phyloP scores from a whole-genome alignment of 1,284 basidiomycete species.

The Butyriboletus appendiculatus region DNA sequence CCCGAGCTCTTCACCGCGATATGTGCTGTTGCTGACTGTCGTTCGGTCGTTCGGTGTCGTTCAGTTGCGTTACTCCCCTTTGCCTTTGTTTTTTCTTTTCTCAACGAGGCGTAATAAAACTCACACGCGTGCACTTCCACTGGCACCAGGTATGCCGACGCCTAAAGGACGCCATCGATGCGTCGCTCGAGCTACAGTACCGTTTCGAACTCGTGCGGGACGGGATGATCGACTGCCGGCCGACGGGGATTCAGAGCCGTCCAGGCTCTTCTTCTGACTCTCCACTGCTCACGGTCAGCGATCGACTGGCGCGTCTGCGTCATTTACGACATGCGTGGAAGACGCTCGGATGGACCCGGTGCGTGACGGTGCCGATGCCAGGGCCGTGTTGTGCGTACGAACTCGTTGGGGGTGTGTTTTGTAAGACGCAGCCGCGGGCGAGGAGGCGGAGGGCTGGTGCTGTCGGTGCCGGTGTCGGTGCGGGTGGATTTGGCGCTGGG shows the following conservation, averaged over 20 bases:
- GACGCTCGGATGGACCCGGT: conserved; percentile 38
- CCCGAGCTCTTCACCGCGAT: conserved; percentile 19
- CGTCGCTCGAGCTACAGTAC: conserved; percentile 47
- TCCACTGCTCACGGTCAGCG: conserved; percentile 24
- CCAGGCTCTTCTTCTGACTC: background rate
- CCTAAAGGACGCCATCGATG: conserved; percentile 37
- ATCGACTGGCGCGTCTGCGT: conserved; percentile 42
- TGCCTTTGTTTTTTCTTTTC: too few species aligned
- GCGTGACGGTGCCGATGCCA: conserved; percentile 34
- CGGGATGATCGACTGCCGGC: conserved; percentile 39
- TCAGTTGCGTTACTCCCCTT: conserved; percentile 34
- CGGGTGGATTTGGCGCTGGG: background rate
- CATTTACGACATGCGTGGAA: conserved; percentile 45
- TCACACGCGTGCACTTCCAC: background rate
- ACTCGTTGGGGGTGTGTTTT: conserved; percentile 56
- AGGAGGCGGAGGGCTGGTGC: background rate
- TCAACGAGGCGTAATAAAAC: background rate
- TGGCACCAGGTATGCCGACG: conserved; percentile 49
- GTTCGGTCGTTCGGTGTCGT: conserved; percentile 24
- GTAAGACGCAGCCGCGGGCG: conserved; percentile 36
- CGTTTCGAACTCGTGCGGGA: conserved; percentile 49
- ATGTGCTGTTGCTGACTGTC: conserved; percentile 6
- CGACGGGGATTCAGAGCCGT: background rate
- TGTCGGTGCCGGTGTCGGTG: background rate
- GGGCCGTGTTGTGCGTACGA: conserved; percentile 56